Evolutionary conservation across 2,329 filamentous ascomycete genomes (phyloP), one percentile per base, ranked within the genome.

Genomic region (Coniochaeta sp.): DNA sequence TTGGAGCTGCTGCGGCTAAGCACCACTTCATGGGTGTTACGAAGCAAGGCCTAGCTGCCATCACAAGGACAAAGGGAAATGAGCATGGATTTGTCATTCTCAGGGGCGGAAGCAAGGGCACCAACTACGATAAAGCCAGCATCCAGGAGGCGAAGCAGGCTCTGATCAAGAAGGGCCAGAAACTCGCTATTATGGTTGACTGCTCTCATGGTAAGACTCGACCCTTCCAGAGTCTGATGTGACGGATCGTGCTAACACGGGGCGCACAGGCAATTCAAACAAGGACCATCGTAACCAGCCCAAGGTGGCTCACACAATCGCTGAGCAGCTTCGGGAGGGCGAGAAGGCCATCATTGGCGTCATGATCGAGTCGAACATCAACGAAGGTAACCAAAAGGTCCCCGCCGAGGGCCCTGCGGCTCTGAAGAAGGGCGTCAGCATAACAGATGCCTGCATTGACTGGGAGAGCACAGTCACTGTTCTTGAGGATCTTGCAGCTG

Each of bases 1-100:
- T 98, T 72, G 95, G 93, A 62, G 88, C 90, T 33, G 90, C 89
- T 1, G 87, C 88, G 61, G 82, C 89, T n/a, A 87, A 84, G 75
- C 95, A 99, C 76, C 93, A 97, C 80, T 99, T 99, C 82, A 89
- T 99, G 82, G 93, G 93, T 76, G 95, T 99, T 57, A 99, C 95
- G 34, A 99, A 99, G 82, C 93, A 96, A 72, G 95, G 95, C 62
- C 81, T 97, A 63, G 95, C 93, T 54, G 93, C 95, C 63, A 98
- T 99, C 68, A 96, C 93, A 57, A 87, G 91, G 75, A 99, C 95
- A 17, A 85, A 84, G 61, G 95, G 95, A 60, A 99, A 99, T 75
- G 90, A 96, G 77, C 91, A 99, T 77, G 96, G 95, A 71, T 99
- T 99, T 72, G 91, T 98, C 58, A 97, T 99, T 70, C 82, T 99